Base-by-base conservation (phyloP, 805 yeast genomes). In the Metschnikowia santaceciliae region DNA sequence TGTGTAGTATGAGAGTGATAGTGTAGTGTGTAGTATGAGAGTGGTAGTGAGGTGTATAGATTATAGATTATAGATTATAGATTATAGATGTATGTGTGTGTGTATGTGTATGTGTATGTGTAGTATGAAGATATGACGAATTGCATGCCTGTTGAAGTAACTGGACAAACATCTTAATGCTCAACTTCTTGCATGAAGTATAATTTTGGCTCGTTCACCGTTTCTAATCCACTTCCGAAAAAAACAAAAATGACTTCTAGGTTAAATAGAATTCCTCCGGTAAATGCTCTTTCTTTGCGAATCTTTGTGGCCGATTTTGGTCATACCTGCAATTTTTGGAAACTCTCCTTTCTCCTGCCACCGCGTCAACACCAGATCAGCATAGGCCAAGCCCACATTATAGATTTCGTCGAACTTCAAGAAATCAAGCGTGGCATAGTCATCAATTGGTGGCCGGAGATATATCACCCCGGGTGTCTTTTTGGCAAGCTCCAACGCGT, bases 381-480 rank as follows among this genome's bases (percentile, higher is more conserved):
- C 96, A 64, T 88, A 92, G 3, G 76, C 77, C 10, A 82, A 73
- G 2, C 98, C 98, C 10, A 89, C 91, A 23, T 80, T 73, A 59
- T 85, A 87, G 46, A 94, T 90, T 66, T 91, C 97, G 57, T 88
- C 95, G 65, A 92, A 94, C 65, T 87, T 90, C 13, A 85, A 89
- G 69, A 92, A 92, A 61, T 92, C 99, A 44, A 94, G 75, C 0
- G 98, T 94, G 0, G 91, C 97, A 65, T 84, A 92, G 54, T 81
- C 78, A 59, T 92, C 97, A 60, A 94, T 88, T 0, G 99, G 99
- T 3, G 99, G 99, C 42, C 99, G 78, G 57, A 90, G 72, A 63
- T 92, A 92, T 6, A 88, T 72, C 11, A 94, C 92, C 0, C 96
- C 96, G 0, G 90, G 86, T 0, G 90, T 85, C 30, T 66, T 73